A percentile compares a stretch with the other conserved stretches of the same genome.
phyloP scores from a whole-genome alignment of 2,329 filamentous ascomycete genomes.

The Paraconiothyrium sp. region DNA sequence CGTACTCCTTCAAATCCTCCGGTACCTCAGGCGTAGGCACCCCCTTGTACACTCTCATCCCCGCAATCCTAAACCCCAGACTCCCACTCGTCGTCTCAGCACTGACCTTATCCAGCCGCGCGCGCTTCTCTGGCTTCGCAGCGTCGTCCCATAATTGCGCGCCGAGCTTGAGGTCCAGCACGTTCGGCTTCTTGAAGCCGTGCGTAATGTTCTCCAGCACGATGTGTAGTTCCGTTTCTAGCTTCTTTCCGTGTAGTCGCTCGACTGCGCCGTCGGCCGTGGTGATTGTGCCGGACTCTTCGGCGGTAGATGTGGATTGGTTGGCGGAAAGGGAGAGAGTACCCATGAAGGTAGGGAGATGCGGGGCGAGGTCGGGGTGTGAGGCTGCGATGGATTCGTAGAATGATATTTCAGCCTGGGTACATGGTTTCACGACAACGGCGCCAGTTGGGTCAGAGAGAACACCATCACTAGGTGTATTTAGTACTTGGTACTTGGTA shows the following conservation, averaged over 20 bases:
- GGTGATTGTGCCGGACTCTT: constrained; percentile 40
- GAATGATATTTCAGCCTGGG: constrained; percentile 83
- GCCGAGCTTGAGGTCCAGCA: constrained; percentile 93
- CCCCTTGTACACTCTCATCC: constrained; percentile 68
- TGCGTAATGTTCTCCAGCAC: constrained; percentile 85
- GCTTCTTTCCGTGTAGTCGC: constrained; percentile 65
- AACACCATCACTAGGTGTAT: constrained; percentile 78
- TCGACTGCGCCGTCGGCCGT: constrained; percentile 40
- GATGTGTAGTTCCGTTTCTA: constrained; percentile 81
- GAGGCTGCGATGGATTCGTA: constrained; percentile 76
- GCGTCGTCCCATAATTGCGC: constrained; percentile 83
- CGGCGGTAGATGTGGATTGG: constrained; percentile 23
- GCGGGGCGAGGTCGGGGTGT: constrained; percentile 77
- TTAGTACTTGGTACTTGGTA: constrained; percentile 13
- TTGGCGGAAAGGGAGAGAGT: constrained; percentile 68
- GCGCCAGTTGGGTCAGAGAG: constrained; percentile 83
- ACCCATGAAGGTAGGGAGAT: constrained; percentile 89
- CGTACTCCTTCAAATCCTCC: constrained; percentile 40
- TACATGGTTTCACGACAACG: constrained; percentile 95
- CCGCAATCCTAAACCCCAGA: constrained; percentile 71
- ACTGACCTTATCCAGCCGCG: constrained; percentile 67
- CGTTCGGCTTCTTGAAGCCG: constrained; percentile 85
- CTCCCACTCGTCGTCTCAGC: constrained; percentile 67
- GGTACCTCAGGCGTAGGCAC: constrained; percentile 29
- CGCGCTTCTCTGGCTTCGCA: constrained; percentile 66